phyloP scores from a whole-genome alignment of 2,329 filamentous ascomycete species.

The Colletotrichum orchidophilum region DNA sequence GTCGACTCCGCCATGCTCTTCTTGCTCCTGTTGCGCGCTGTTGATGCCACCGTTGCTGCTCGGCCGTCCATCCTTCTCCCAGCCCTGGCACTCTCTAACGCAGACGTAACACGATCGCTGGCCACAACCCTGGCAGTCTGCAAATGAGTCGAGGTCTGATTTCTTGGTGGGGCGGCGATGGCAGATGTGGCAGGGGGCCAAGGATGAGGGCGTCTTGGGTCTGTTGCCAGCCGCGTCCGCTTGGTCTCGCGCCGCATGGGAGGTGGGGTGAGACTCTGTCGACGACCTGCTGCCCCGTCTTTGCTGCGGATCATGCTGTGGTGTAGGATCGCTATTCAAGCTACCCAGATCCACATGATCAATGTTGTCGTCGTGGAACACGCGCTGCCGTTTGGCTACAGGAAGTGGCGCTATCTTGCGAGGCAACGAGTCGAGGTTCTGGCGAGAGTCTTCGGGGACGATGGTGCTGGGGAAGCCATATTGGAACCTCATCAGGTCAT shows the following conservation, averaged over 20 bases:
- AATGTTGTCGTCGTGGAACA: conserved; percentile 17
- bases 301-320: background rate
- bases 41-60: conserved; percentile 31
- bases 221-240: conserved; percentile 11
- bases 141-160: conserved; percentile 72
- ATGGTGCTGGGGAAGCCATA: conserved; percentile 3
- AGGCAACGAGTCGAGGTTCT: conserved; percentile 3
- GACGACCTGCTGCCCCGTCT: conserved; percentile 23
- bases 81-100: conserved; percentile 69
- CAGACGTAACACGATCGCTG: conserved; percentile 75
- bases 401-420: conserved; percentile 28
- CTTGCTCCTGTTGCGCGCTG: conserved; percentile 7
- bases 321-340: background rate
- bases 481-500: conserved; percentile 15
- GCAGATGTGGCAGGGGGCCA: conserved; percentile 74
- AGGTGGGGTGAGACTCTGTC: background rate
- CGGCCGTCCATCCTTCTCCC: conserved; percentile 40
- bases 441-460: background rate
- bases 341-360: background rate
- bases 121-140: conserved; percentile 70
- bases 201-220: conserved; percentile 38
- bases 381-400: conserved; percentile 24
- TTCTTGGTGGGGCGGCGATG: conserved; percentile 71
- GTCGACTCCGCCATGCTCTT: conserved; percentile 33
- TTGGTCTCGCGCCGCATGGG: conserved; percentile 5